A percentile compares a stretch with the other conserved stretches of the same genome.
These are phyloP conservation scores for Monosporascus sp. DNA, from an alignment of 2,329 filamentous ascomycete genomes.

Conservation along the genomic window DNA sequence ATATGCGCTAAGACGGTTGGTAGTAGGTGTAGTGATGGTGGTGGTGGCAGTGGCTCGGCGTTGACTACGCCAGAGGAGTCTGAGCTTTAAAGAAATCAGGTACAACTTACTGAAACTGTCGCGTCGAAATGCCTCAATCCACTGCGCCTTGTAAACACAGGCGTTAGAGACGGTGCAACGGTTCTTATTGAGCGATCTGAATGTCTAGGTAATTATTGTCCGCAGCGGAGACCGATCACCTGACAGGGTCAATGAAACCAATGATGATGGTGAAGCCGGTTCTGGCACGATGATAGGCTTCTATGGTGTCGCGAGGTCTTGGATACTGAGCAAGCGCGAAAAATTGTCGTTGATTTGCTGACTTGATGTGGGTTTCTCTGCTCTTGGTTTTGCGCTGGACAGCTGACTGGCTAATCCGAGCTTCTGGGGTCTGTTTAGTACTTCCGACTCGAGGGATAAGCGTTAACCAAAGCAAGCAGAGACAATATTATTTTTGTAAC, in stretches of 20 bases:
- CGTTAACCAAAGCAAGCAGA: conserved; percentile 4
- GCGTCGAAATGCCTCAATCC: conserved; percentile 8
- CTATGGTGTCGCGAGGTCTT: conserved; percentile 30
- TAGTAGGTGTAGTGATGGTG: conserved; percentile 5
- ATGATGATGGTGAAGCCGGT: conserved; percentile 38
- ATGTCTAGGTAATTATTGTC: conserved; percentile 31
- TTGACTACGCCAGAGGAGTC: conserved; percentile 10
- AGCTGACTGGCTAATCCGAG: conserved; percentile 27
- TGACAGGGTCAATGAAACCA: conserved; percentile 42
- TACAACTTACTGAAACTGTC: conserved; percentile 15
- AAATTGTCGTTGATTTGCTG: conserved; percentile 50
- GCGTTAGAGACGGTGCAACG: background rate
- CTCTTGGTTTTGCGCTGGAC: conserved; percentile 24
- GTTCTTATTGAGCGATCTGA: conserved; percentile 28
- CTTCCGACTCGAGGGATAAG: conserved; percentile 3
- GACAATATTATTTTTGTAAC: too few species aligned
- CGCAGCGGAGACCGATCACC: conserved; percentile 47
- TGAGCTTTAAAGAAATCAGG: conserved; percentile 14
- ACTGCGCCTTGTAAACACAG: background rate
- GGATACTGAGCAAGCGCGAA: conserved; percentile 34
- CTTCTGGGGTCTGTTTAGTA: conserved; percentile 15
- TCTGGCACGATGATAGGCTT: conserved; percentile 49
- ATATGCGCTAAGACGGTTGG: conserved; percentile 21
- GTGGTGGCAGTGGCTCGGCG: conserved; percentile 12
- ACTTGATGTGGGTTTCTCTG: conserved; percentile 17